Evolutionary conservation across 176 grass and related monocot genomes (phyloP), one percentile per base, ranked within the genome.

Genomic region (Lolium perenne): DNA sequence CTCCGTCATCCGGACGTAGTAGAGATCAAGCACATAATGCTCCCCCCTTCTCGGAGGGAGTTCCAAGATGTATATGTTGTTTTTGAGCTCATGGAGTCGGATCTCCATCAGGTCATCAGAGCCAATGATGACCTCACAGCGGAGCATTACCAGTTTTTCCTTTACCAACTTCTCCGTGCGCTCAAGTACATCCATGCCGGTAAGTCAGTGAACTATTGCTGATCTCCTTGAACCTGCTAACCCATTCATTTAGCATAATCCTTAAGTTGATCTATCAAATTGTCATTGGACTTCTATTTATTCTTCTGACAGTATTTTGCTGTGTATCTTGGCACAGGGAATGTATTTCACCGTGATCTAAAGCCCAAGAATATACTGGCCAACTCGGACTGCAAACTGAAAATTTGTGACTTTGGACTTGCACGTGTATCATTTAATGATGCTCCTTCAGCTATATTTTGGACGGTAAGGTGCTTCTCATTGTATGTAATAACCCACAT

Each of bases 331-430:
- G 80, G 10, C 86, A 74, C 93, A 98, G 96, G 91, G 80, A 98
- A 98, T 89, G 96, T 98, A 41, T 98, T 98, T 87, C 93, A 98
- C 87, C 93, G 96, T 0, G 96, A 98, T 79, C 72, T 98, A 29
- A 98, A 98, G 74, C 96, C 96, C 25, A 98, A 95, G 62, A 98
- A 98, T 76, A 95, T 98, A 85, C 84, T 98, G 43, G 96, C 93
- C 49, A 98, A 98, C 86, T 92, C 96, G 0, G 96, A 98, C 69
- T 95, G 96, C 86, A 95, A 94, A 83, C 48, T 98, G 81, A 98
- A 98, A 85, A 94, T 98, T 9, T 98, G 96, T 57, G 96, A 98
- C 69, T 98, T 98, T 82, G 96, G 96, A 79, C 93, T 98, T 92
- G 96, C 96, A 1, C 91, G 96, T 86, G 93, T 80, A 83, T 93